phyloP scores from a whole-genome alignment of 257 asterid species.

The Thymus mandschuricus region DNA sequence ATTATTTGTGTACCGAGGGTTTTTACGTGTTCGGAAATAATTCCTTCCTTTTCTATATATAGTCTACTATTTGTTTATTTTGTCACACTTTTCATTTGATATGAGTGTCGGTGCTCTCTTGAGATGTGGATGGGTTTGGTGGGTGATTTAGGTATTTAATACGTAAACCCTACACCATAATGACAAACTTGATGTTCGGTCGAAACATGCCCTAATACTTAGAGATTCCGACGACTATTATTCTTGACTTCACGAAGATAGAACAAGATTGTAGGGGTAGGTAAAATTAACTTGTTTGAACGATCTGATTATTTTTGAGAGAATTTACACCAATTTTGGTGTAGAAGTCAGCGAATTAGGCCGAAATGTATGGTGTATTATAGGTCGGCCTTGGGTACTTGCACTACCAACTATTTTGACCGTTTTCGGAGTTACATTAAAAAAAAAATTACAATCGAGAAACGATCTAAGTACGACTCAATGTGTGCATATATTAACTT shows the following conservation, averaged over 20 bases:
- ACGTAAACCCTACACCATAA: no score
- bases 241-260: no score
- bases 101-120: not conserved
- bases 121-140: not conserved
- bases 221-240: no score
- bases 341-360: not conserved
- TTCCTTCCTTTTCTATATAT: not conserved
- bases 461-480: no score
- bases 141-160: not conserved
- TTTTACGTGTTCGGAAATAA: not conserved
- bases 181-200: no score
- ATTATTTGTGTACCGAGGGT: not conserved
- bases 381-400: not conserved
- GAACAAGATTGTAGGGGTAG: no score
- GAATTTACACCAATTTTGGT: not conserved
- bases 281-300: not conserved
- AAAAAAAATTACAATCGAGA: no score
- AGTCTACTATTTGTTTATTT: no score
- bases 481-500: no score
- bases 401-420: conserved; percentile 7
- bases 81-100: not conserved
- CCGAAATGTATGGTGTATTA: not conserved
- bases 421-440: not conserved
- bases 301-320: not conserved
- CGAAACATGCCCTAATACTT: no score